Evolutionary conservation across 345 rosid genomes (phyloP).

Genomic region (Abelmoschus esculentus): DNA sequence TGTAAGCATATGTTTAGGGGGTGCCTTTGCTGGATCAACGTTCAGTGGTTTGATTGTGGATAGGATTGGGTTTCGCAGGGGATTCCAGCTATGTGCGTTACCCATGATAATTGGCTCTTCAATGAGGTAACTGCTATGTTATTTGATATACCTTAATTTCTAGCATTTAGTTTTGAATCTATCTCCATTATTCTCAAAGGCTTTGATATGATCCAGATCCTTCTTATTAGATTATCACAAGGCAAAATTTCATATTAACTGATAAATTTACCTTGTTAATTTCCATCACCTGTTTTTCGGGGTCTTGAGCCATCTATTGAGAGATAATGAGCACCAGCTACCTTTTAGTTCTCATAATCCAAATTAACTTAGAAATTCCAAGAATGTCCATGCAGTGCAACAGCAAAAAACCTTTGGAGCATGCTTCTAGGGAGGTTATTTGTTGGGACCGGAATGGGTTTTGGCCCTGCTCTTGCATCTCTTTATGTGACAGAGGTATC

Average conservation of each 20-base stretch:
- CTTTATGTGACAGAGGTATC: constrained; percentile 92
- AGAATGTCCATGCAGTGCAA: constrained; percentile 56
- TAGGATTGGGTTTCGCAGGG: constrained; percentile 85
- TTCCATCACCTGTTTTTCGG: background rate
- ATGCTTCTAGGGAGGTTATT: constrained; percentile 87
- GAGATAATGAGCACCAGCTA: too few relatives aligned
- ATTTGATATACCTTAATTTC: background rate
- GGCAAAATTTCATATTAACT: background rate
- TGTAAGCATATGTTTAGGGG: constrained; percentile 89
- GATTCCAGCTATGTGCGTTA: constrained; percentile 81
- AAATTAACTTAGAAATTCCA: background rate
- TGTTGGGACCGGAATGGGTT: constrained; percentile 93
- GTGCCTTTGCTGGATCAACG: constrained; percentile 79
- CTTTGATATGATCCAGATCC: background rate
- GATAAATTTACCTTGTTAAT: background rate
- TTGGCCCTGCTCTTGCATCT: constrained; percentile 86
- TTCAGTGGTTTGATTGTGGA: constrained; percentile 86
- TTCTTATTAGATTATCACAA: background rate
- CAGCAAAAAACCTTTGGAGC: constrained; percentile 63
- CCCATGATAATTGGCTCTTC: constrained; percentile 85
- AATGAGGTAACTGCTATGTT: constrained; percentile 47
- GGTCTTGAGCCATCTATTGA: too few relatives aligned
- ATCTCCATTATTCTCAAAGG: background rate
- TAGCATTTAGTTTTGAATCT: background rate
- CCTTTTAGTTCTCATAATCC: too few relatives aligned